A percentile compares a stretch with the other conserved stretches of the same genome.
These are phyloP conservation scores for Synchytrium microbalum DNA, from an alignment of 371 early-diverging fungal species.

Conservation along the genomic window DNA sequence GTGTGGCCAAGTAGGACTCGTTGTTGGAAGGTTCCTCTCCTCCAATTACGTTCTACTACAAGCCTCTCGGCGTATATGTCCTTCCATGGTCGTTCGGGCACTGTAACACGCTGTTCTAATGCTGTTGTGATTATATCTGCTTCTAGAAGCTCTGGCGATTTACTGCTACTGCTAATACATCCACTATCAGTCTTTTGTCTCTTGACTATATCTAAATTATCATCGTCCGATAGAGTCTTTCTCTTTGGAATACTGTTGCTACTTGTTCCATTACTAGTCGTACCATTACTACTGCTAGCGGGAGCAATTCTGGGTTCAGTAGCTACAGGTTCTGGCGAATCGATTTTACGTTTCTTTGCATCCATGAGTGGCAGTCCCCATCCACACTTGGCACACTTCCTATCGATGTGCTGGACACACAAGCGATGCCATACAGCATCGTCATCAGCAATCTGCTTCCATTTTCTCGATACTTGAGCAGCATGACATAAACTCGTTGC, in stretches of 20 bases:
- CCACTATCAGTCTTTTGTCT: conserved; percentile 1
- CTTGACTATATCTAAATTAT: neutral
- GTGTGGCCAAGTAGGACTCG: conserved; percentile 57
- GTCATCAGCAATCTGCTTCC: conserved; percentile 80
- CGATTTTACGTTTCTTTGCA: neutral
- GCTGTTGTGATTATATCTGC: neutral
- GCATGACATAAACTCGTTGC: conserved; percentile 86
- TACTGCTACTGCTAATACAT: too few species aligned
- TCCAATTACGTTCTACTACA: conserved; percentile 37
- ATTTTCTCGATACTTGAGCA: conserved; percentile 72
- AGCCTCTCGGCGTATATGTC: conserved; percentile 34
- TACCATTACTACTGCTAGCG: too few species aligned
- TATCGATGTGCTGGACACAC: conserved; percentile 95
- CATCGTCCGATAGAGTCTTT: neutral
- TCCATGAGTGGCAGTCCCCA: conserved; percentile 62
- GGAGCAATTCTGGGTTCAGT: neutral
- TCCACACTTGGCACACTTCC: conserved; percentile 89
- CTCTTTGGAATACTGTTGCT: conserved; percentile 1
- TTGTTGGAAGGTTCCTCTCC: conserved; percentile 22
- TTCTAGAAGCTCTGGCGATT: neutral
- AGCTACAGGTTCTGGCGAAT: neutral
- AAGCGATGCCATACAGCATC: conserved; percentile 88
- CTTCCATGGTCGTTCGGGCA: conserved; percentile 22
- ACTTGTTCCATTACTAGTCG: neutral
- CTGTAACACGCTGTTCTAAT: neutral